A percentile compares a stretch with the other conserved stretches of the same genome.
These are phyloP conservation scores for Musa balbisiana DNA, from an alignment of 202 grass and related monocot species.

Conservation along the genomic window DNA sequence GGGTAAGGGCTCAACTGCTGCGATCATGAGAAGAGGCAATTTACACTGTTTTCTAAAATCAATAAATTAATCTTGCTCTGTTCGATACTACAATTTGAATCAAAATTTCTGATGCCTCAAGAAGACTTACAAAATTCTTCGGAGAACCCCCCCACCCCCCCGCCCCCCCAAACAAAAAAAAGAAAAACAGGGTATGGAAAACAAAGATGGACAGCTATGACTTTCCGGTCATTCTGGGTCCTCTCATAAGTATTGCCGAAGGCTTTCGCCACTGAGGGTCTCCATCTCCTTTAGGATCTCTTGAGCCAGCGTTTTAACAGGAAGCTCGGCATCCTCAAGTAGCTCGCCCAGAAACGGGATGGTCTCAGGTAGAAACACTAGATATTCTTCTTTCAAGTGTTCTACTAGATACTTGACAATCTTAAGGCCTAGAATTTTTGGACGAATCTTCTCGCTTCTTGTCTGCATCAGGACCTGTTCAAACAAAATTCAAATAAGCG, in stretches of 20 bases:
- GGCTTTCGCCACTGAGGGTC: conserved; percentile 66
- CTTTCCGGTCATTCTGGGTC: not conserved
- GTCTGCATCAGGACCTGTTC: conserved; percentile 86
- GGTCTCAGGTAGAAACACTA: conserved; percentile 62
- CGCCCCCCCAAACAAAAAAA: not conserved
- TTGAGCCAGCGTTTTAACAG: conserved; percentile 65
- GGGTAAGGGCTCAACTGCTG: no score
- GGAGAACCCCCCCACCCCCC: no score
- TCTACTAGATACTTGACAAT: conserved; percentile 74
- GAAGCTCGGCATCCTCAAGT: conserved; percentile 76
- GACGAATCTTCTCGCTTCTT: conserved; percentile 56
- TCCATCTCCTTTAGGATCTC: conserved; percentile 73
- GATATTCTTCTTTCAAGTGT: conserved; percentile 80
- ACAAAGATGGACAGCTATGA: not conserved
- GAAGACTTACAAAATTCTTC: not conserved
- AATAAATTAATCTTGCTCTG: no score
- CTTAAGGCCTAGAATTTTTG: conserved; percentile 68
- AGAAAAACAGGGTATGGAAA: not conserved
- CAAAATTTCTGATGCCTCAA: not conserved
- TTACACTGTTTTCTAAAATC: no score
- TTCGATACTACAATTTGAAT: not conserved
- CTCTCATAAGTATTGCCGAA: conserved; percentile 54
- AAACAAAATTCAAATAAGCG: conserved; percentile 2
- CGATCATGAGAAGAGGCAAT: no score
- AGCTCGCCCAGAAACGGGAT: conserved; percentile 76